Percentiles rank a stretch among this genome's conserved stretches.
These are phyloP conservation scores for Rhododendron kiyosumense DNA, from an alignment of 148 eudicot genomes.

Conservation along the genomic window DNA sequence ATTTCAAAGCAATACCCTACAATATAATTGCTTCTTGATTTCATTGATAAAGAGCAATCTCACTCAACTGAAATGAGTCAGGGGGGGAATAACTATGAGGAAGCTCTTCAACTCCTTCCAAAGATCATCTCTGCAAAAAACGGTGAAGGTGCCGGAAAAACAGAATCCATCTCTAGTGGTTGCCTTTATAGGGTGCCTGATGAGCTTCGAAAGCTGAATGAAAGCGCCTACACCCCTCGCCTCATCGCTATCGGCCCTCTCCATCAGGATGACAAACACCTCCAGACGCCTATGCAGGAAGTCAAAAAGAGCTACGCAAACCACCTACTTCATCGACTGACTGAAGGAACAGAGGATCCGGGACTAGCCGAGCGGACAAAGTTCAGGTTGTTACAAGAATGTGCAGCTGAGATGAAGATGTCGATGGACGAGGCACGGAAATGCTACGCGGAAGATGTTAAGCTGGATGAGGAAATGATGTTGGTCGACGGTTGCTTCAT, in stretches of 20 bases:
- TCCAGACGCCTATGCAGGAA: constrained; percentile 17
- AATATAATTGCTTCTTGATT: not conserved
- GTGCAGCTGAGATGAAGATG: not conserved
- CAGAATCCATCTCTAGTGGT: not conserved
- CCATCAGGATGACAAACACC: constrained; percentile 12
- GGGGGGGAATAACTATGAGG: not conserved
- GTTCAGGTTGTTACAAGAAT: not conserved
- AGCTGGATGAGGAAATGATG: not conserved
- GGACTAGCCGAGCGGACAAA: not conserved
- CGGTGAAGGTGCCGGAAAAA: not conserved
- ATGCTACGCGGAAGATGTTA: not conserved
- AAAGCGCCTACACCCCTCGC: constrained; percentile 27
- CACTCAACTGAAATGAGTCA: not conserved
- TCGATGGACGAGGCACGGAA: not conserved
- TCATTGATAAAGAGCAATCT: not conserved
- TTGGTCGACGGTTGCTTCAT: not conserved
- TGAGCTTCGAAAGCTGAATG: constrained; percentile 30
- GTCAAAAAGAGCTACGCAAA: constrained; percentile 23
- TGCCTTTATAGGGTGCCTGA: constrained; percentile 25
- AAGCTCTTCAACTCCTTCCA: not conserved
- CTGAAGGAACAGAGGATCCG: not conserved
- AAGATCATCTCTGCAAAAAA: not conserved
- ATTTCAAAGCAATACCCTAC: not conserved
- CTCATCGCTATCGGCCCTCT: constrained; percentile 34
- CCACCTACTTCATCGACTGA: not conserved